phyloP scores from a whole-genome alignment of 148 eudicot species.

The Chenopodium formosanum region DNA sequence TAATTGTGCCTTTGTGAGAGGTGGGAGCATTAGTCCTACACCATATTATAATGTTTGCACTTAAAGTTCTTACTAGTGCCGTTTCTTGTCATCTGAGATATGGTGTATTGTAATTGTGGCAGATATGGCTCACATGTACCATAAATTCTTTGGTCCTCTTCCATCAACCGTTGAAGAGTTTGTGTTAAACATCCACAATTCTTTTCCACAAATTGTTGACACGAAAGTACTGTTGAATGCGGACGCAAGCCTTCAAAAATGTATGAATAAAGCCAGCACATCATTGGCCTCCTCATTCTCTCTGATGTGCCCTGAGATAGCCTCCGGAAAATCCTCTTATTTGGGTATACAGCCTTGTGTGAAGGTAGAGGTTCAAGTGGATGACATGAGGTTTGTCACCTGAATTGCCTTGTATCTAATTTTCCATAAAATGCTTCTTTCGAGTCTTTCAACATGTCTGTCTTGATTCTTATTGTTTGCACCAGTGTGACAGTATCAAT shows the following conservation, averaged over 20 bases:
- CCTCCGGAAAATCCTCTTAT: conserved; percentile 36
- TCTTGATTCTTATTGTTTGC: background rate
- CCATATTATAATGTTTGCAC: background rate
- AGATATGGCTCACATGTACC: conserved; percentile 86
- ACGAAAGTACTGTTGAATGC: conserved; percentile 79
- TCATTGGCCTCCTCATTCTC: conserved; percentile 82
- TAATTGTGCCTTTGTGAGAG: background rate
- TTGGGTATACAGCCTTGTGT: conserved; percentile 38
- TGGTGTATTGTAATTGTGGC: conserved; percentile 26
- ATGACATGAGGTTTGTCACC: conserved; percentile 79
- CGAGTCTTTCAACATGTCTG: background rate
- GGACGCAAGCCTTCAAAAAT: conserved; percentile 37
- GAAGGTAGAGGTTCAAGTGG: conserved; percentile 91
- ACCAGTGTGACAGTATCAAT: background rate
- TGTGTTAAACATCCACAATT: conserved; percentile 49
- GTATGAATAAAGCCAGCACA: conserved; percentile 69
- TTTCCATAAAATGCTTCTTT: background rate
- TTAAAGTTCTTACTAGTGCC: background rate
- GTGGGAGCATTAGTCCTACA: background rate
- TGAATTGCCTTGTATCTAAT: background rate
- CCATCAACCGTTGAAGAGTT: conserved; percentile 71
- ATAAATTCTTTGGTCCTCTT: conserved; percentile 83
- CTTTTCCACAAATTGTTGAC: conserved; percentile 73
- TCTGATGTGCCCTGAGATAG: conserved; percentile 70
- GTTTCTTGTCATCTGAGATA: conserved; percentile 10